A percentile compares a stretch with the other conserved stretches of the same genome.
phyloP scores from a whole-genome alignment of 768 basidiomycete genomes.

The Trametes cinnabarina region DNA sequence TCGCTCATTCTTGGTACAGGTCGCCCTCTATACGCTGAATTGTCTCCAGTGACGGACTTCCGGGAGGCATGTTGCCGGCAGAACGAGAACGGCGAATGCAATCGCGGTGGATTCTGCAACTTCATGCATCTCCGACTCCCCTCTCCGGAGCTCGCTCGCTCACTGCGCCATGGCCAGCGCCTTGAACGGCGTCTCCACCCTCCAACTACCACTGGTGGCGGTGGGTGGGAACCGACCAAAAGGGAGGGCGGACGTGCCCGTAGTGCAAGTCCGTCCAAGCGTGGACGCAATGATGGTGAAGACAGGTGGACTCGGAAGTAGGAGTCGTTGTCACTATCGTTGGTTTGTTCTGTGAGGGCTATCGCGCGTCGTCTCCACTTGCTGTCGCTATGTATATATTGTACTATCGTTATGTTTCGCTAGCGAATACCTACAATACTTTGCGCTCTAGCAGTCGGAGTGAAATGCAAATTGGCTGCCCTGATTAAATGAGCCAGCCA shows the following conservation, averaged over 20 bases:
- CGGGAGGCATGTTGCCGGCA: conserved; percentile 98
- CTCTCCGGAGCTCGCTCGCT: conserved; percentile 76
- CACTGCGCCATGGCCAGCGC: conserved; percentile 78
- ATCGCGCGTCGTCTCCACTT: not conserved
- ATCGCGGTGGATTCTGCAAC: conserved; percentile 97
- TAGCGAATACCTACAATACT: not conserved
- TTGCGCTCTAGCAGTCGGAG: too few relatives aligned
- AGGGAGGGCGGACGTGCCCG: conserved; percentile 63
- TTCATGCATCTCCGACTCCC: conserved; percentile 96
- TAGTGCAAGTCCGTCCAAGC: conserved; percentile 69
- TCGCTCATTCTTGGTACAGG: conserved; percentile 44
- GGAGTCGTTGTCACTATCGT: not conserved
- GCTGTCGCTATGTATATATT: conserved; percentile 2
- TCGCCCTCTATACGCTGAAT: conserved; percentile 92
- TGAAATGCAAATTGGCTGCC: too few relatives aligned
- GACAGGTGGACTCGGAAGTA: conserved; percentile 53
- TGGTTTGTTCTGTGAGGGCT: not conserved
- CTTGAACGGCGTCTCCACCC: conserved; percentile 79
- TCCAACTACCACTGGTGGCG: conserved; percentile 56
- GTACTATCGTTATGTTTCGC: not conserved
- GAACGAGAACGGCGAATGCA: conserved; percentile 98
- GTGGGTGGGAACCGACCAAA: conserved; percentile 82
- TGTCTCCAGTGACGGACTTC: conserved; percentile 98
- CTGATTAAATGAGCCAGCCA: conserved; percentile 67
- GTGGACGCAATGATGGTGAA: conserved; percentile 61